These are phyloP conservation scores for Coprinopsis strossmayeri DNA, from an alignment of 768 basidiomycete genomes.

Conservation along the genomic window DNA sequence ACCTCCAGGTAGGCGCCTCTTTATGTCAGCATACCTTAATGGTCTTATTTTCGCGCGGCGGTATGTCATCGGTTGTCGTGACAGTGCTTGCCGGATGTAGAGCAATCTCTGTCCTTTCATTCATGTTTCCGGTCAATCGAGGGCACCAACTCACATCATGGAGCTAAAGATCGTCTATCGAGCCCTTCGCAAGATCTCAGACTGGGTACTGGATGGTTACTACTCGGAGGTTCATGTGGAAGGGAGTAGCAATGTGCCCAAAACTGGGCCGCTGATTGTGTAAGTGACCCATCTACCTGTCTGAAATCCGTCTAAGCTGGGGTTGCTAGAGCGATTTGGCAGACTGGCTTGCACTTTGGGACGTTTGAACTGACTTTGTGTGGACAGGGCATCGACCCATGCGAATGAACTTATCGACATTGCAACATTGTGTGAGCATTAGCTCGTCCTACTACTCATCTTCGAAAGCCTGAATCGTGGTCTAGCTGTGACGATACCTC, in stretches of 20 bases:
- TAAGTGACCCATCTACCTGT: slow-evolving; percentile 26
- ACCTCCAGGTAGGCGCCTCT: no score
- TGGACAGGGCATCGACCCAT: slow-evolving; percentile 51
- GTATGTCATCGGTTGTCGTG: no score
- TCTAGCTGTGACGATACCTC: slow-evolving; percentile 49
- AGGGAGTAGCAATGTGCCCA: slow-evolving; percentile 49
- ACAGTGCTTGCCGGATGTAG: no score
- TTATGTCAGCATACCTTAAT: no score
- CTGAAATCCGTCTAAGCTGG: no score
- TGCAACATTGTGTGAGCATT: slow-evolving; percentile 32
- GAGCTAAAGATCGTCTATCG: slow-evolving; percentile 51
- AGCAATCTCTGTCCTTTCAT: no score
- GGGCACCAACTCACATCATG: slow-evolving; percentile 26
- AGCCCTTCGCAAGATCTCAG: slow-evolving; percentile 52
- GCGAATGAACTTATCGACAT: slow-evolving; percentile 68
- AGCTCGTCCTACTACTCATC: not conserved
- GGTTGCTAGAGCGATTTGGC: no score
- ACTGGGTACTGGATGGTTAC: slow-evolving; percentile 54
- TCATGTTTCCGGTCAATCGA: no score
- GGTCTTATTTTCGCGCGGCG: no score
- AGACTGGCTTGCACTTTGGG: no score
- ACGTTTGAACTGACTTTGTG: not conserved
- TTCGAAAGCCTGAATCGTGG: not conserved
- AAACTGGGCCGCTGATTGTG: slow-evolving; percentile 56
- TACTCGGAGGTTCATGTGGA: slow-evolving; percentile 55